Base-by-base conservation (phyloP, 768 basidiomycete species). In the Boletus subcaerulescens region DNA sequence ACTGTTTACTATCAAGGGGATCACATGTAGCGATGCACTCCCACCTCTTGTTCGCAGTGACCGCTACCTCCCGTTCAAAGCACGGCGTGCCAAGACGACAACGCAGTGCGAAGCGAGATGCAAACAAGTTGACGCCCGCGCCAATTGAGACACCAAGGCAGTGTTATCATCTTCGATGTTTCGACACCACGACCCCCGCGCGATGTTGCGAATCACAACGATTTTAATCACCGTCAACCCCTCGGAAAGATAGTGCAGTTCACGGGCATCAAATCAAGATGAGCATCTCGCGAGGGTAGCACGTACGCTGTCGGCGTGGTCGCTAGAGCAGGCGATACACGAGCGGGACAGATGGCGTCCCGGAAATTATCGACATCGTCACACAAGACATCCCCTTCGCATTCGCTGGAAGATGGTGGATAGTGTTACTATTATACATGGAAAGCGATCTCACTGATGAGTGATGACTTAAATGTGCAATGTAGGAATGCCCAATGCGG, bases 401-500 rank as follows among this genome's bases (percentile, higher is more conserved):
- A 39, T 48, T 33, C 9, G 36, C 42, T 56, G 55, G 39, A 45
- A 53, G 55, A 51, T 24, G 45, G 35, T 24, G 49, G 47, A 55
- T 50, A 52, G 48, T 56, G 50, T 67, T 48, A 33, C 32, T 66
- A 60, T 59, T 59, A 44, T 70, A 67, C 65, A 67, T 51, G 46
- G 45, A 46, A 52, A 52, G 35, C 51, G 53, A 44, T 58, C 53
- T 65, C 56, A 49, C 39, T 56, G 60, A 55, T 52, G 61, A 54
- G 58, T 58, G 56, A 59, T 52, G 65, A 38, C 43, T 58, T 60
- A 61, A 58, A 59, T 67, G 63, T 67, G 65, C 49, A 52, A 53
- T 55, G 54, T 60, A 59, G 48, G 55, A 26, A 56, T 64, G 55
- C 57, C 57, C 48, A 45, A 60, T 68, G 61, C 60, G 56, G 52